These are phyloP conservation scores for Arxiozyma slooffiae DNA, from an alignment of 1,139 yeast genomes.

Conservation along the genomic window DNA sequence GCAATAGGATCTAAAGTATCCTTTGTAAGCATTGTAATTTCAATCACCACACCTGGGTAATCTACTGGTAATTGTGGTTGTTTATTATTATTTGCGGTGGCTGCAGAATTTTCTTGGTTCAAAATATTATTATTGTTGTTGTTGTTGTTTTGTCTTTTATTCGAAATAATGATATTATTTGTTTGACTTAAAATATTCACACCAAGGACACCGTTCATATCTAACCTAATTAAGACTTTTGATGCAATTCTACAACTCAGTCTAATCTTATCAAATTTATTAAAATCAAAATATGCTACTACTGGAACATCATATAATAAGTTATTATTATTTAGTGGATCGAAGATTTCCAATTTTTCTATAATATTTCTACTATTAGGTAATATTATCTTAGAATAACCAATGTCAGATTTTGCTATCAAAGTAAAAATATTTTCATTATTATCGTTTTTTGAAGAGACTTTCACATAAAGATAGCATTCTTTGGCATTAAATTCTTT, in stretches of 20 bases:
- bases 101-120: not conserved
- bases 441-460: conserved; percentile 19
- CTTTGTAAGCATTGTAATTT: conserved; percentile 50
- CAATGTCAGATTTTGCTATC: conserved; percentile 55
- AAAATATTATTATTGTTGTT: conserved; percentile 24
- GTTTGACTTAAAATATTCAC: conserved; percentile 31
- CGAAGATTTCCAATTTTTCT: conserved; percentile 39
- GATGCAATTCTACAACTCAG: conserved; percentile 48
- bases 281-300: conserved; percentile 41
- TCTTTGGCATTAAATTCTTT: conserved; percentile 54
- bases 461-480: conserved; percentile 43
- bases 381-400: conserved; percentile 55
- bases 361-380: conserved; percentile 57
- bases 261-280: conserved; percentile 43
- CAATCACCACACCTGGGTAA: conserved; percentile 54
- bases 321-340: conserved; percentile 12
- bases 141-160: conserved; percentile 5
- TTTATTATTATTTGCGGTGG: conserved; percentile 6
- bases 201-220: conserved; percentile 40
- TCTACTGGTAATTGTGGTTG: conserved; percentile 28
- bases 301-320: conserved; percentile 28
- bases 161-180: conserved; percentile 20
- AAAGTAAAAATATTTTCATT: conserved; percentile 33
- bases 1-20: conserved; percentile 22
- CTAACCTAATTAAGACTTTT: conserved; percentile 53